These are phyloP conservation scores for Pestalotiopsis sp. DNA, from an alignment of 2,329 filamentous ascomycete species.

Conservation along the genomic window DNA sequence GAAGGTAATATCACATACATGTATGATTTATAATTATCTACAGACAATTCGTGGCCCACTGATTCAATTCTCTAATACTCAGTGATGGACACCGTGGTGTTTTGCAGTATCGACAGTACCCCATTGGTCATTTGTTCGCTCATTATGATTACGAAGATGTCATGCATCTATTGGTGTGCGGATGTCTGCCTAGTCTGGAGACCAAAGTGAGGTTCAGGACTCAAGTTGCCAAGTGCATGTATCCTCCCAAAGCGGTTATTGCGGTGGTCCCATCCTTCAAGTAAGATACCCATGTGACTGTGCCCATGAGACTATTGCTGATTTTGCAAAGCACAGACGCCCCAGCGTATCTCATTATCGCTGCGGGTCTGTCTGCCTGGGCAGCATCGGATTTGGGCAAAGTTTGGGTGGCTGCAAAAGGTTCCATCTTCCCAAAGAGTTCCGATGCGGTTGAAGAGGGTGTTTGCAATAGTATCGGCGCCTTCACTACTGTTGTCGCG, in stretches of 20 bases:
- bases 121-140: background rate
- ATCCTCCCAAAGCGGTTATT: conserved; percentile 15
- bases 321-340: background rate
- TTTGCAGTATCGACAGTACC: background rate
- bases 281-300: background rate
- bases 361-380: conserved; percentile 20
- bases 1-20: conserved; percentile 22
- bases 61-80: background rate
- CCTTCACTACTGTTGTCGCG: conserved; percentile 20
- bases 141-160: background rate
- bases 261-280: background rate
- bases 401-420: conserved; percentile 16
- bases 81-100: background rate
- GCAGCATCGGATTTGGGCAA: conserved; percentile 17
- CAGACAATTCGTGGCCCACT: background rate
- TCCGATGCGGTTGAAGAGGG: conserved; percentile 18
- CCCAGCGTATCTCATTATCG: conserved; percentile 14
- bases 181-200: background rate
- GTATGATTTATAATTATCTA: conserved; percentile 15
- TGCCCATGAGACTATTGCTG: background rate
- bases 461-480: conserved; percentile 17
- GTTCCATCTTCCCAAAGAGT: conserved; percentile 18
- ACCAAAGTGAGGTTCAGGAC: conserved; percentile 17
- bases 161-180: background rate
- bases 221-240: conserved; percentile 18